Evolutionary conservation across 2,329 filamentous ascomycete genomes (phyloP).

Genomic region (Arachnopeziza araneosa): DNA sequence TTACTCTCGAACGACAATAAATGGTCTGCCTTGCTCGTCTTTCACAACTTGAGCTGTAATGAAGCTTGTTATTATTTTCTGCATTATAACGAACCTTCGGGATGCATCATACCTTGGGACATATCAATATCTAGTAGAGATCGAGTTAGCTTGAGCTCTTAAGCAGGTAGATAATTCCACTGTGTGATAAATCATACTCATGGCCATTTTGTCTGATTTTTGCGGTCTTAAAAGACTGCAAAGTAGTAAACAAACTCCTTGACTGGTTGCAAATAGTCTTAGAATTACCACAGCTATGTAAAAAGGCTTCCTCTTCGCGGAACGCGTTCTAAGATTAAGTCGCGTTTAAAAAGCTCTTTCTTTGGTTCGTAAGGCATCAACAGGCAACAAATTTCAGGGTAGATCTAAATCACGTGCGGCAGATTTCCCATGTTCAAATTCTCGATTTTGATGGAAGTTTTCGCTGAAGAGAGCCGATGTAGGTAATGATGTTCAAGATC

Average conservation of each 20-base stretch:
- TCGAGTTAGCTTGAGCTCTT: constrained; percentile 21
- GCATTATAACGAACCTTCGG: background rate
- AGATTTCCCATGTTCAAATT: too few relatives aligned
- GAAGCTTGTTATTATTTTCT: background rate
- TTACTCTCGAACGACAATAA: constrained; percentile 97
- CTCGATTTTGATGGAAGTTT: too few relatives aligned
- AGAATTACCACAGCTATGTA: background rate
- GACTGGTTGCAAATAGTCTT: background rate
- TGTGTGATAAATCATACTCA: constrained; percentile 45
- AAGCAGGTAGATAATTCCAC: constrained; percentile 11
- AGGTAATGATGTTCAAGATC: background rate
- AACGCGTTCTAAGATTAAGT: background rate
- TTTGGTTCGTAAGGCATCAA: background rate
- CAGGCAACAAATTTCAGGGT: background rate
- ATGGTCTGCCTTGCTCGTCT: constrained; percentile 94
- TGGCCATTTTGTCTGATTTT: constrained; percentile 44
- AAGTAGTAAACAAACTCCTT: background rate
- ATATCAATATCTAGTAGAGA: constrained; percentile 65
- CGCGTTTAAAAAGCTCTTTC: background rate
- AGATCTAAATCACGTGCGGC: background rate
- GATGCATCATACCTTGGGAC: constrained; percentile 63
- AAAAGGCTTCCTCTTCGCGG: background rate
- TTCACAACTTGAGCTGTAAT: constrained; percentile 69
- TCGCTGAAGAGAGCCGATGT: background rate
- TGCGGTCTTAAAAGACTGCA: constrained; percentile 14